Base-by-base conservation (phyloP, 768 basidiomycete genomes). In the Crepidotus variabilis region DNA sequence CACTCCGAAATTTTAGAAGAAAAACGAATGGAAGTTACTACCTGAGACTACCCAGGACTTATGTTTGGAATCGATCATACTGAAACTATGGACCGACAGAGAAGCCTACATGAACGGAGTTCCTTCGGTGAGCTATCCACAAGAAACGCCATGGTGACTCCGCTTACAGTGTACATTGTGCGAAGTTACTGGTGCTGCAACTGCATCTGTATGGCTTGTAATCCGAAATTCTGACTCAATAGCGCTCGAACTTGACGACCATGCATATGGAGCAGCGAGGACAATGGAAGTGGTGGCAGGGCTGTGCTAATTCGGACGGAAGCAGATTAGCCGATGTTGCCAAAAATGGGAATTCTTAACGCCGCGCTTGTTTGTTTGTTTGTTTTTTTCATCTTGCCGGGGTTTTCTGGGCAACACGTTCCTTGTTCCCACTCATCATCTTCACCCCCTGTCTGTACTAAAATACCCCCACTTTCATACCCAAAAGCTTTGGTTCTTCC, bases 371-470 rank as follows among this genome's bases (percentile, higher is more conserved):
- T 50, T 56, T 56, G 53, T 56, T 60, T 57, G 46, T 46, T 55
- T 54, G 61, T 55, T 61, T 61, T 60, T 32, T 54, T 55, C 39
- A 23, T 43, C 14, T 43, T 43, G 39, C 14, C 39, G 39, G 39
- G 39, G 39, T 43, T 16, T 45, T 50, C 57, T 39, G 51, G 54
- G 57, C 60, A 61, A 68, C 62, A 63, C 67, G 65, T 65, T 64
- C 62, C 57, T 57, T 63, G 48, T 61, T 57, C 47, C 49, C 55
- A 57, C 56, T 20, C 67, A 63, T 65, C 68, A 64, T 61, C 63
- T 60, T 67, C 61, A 50, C 50, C 52, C 47, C 49, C 57, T 54
- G 58, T 53, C 39, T 66, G 58, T 64, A 60, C 65, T 52, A 56
- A 57, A 56, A 66, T 61, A 63, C 65, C 62, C 62, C 23, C 57